These are phyloP conservation scores for Cucurbita maxima DNA, from an alignment of 306 rosid species.

Conservation along the genomic window DNA sequence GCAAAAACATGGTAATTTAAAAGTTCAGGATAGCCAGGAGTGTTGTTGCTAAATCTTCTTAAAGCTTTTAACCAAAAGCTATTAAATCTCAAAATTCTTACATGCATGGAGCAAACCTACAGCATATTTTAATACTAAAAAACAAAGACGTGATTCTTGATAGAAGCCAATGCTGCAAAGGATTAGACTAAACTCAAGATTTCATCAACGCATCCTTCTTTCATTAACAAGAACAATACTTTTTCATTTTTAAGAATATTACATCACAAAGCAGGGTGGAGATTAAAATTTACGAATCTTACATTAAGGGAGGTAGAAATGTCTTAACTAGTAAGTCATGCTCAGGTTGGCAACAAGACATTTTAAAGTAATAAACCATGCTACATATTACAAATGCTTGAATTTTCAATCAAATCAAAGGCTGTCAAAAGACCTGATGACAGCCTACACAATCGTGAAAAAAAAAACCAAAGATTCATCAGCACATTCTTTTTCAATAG, in stretches of 20 bases:
- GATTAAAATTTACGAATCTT: neutral
- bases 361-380: neutral
- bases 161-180: neutral
- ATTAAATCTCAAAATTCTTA: neutral
- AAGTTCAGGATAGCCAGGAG: neutral
- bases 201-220: neutral
- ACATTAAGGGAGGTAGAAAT: neutral
- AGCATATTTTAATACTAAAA: neutral
- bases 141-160: neutral
- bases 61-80: neutral
- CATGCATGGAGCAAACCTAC: neutral
- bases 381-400: neutral
- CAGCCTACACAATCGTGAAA: neutral
- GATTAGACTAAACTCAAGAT: neutral
- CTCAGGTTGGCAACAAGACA: neutral
- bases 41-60: neutral
- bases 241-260: neutral
- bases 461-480: neutral
- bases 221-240: neutral
- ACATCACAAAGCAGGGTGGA: neutral
- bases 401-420: neutral
- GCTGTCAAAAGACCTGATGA: neutral
- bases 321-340: neutral
- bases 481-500: neutral
- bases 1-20: neutral